Conservation (phyloP, 169 alveolate species). For the Cryptosporidium baileyi region DNA sequence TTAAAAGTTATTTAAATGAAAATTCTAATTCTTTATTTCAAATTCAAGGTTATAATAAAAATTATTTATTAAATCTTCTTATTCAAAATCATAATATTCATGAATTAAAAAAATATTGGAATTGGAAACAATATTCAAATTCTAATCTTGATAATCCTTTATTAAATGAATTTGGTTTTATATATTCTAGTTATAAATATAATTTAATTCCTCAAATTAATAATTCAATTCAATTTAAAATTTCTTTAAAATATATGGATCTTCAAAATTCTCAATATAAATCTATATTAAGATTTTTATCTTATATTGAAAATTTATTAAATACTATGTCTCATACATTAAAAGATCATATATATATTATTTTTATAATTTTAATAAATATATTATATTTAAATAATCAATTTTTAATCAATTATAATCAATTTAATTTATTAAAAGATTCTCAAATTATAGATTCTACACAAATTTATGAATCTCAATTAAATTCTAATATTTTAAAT, state of each 20-base stretch:
- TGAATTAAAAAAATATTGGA: background rate
- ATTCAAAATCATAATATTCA: background rate
- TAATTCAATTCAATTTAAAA: background rate
- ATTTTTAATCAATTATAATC: no score
- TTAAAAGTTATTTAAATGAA: no score
- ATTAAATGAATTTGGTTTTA: constrained; percentile 9
- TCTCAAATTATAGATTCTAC: no score
- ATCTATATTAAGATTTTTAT: background rate
- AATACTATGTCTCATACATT: constrained; percentile 30
- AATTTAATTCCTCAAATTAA: background rate
- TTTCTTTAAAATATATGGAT: background rate
- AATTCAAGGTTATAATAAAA: background rate
- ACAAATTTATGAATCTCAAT: no score
- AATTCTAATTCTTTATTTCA: no score
- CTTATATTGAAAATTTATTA: constrained; percentile 18
- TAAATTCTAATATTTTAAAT: no score
- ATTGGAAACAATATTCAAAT: background rate
- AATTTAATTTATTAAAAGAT: no score
- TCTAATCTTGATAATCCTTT: background rate
- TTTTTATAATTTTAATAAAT: background rate
- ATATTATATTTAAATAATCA: background rate
- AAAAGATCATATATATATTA: background rate
- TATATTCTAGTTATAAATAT: background rate
- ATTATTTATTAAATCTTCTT: background rate
- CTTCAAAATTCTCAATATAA: background rate